A percentile compares a stretch with the other conserved stretches of the same genome.
Evolutionary conservation across 768 basidiomycete genomes (phyloP).

Genomic region (Leccinum boreale): DNA sequence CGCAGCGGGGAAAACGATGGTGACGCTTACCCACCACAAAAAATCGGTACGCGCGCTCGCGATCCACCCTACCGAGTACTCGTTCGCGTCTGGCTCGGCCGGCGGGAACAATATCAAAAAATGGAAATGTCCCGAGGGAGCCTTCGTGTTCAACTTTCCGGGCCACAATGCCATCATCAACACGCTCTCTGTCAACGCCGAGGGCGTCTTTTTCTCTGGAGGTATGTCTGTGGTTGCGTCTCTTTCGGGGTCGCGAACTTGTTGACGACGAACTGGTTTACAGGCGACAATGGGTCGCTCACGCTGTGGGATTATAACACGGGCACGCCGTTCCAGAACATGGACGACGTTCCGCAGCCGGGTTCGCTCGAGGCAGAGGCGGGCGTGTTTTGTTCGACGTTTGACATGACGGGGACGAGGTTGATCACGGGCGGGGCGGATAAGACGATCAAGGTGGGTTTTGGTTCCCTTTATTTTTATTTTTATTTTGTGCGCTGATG

Average conservation of each 20-base stretch:
- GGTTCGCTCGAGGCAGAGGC: slow-evolving; percentile 98
- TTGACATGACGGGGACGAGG: slow-evolving; percentile 55
- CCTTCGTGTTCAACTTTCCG: slow-evolving; percentile 93
- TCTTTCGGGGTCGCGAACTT: too few species aligned
- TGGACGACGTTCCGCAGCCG: slow-evolving; percentile 93
- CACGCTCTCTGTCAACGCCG: slow-evolving; percentile 87
- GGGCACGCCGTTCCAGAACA: slow-evolving; percentile 90
- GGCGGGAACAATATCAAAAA: slow-evolving; percentile 99
- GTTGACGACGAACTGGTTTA: background rate
- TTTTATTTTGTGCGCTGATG: background rate
- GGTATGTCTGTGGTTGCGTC: slow-evolving; percentile 47
- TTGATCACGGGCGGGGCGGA: slow-evolving; percentile 96
- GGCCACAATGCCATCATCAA: slow-evolving; percentile 99
- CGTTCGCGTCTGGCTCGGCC: slow-evolving; percentile 91
- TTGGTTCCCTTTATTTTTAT: too few species aligned
- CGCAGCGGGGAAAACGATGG: slow-evolving; percentile 95
- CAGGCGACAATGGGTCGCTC: slow-evolving; percentile 89
- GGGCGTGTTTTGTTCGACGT: slow-evolving; percentile 95
- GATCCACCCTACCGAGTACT: slow-evolving; percentile 95
- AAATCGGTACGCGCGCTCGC: slow-evolving; percentile 94
- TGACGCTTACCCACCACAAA: slow-evolving; percentile 98
- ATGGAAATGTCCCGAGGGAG: slow-evolving; percentile 97
- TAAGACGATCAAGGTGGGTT: slow-evolving; percentile 91
- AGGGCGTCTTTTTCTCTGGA: slow-evolving; percentile 97
- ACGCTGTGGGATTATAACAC: slow-evolving; percentile 95